Evolutionary conservation across 2,329 filamentous ascomycete genomes (phyloP).

Genomic region (Hypocreales sp.): DNA sequence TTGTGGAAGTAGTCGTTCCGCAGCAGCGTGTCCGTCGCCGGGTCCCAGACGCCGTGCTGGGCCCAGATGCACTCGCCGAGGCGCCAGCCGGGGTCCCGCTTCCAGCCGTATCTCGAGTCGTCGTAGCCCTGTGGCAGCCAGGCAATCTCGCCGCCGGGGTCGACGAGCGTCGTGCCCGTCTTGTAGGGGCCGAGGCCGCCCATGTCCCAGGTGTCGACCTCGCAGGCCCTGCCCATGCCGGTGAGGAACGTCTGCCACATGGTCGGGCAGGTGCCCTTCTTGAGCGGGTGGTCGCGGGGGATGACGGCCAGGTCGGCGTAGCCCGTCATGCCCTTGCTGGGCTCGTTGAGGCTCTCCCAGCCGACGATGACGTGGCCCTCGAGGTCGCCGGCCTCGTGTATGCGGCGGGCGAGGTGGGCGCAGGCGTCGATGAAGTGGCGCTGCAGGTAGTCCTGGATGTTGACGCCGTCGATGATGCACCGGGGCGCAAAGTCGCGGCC

Average conservation of each 20-base stretch:
- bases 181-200: conserved; percentile 86
- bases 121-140: conserved; percentile 79
- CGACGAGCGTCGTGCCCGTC: conserved; percentile 65
- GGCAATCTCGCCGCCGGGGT: conserved; percentile 70
- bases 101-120: conserved; percentile 81
- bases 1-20: conserved; percentile 80
- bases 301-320: conserved; percentile 68
- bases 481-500: conserved; percentile 89
- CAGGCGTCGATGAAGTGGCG: conserved; percentile 71
- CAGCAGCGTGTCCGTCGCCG: conserved; percentile 57
- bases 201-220: conserved; percentile 87
- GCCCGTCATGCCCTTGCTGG: conserved; percentile 75
- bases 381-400: conserved; percentile 79
- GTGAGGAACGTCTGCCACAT: conserved; percentile 88
- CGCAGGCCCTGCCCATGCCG: conserved; percentile 79
- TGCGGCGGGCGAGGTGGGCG: conserved; percentile 64
- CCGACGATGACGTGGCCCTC: conserved; percentile 80
- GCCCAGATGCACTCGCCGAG: conserved; percentile 95
- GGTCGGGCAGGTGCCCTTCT: conserved; percentile 86
- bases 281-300: conserved; percentile 74
- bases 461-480: conserved; percentile 83
- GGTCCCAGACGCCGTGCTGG: conserved; percentile 92
- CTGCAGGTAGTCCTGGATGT: conserved; percentile 93
- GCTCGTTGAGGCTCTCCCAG: conserved; percentile 95
- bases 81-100: conserved; percentile 74